Percentiles rank a stretch among this genome's conserved stretches.
Evolutionary conservation across 2,329 filamentous ascomycete species (phyloP).

Genomic region (Pseudogymnoascus sp.): DNA sequence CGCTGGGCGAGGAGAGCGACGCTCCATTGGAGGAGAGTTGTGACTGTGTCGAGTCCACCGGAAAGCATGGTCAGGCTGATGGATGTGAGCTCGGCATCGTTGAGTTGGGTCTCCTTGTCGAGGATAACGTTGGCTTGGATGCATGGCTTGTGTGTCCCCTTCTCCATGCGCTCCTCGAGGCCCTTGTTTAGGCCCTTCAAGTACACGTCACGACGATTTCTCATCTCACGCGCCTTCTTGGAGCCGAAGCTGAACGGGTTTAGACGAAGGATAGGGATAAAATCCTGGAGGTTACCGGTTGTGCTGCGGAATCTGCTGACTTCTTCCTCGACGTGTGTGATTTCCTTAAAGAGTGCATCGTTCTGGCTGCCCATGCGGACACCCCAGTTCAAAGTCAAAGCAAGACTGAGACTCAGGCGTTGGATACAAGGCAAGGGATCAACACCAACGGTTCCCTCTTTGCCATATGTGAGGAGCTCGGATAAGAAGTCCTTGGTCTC

Average conservation of each 20-base stretch:
- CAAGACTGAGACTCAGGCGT: conserved; percentile 52
- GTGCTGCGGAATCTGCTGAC: conserved; percentile 52
- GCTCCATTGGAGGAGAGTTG: conserved; percentile 58
- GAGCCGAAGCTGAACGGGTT: conserved; percentile 56
- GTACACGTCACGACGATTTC: conserved; percentile 52
- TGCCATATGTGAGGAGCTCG: conserved; percentile 51
- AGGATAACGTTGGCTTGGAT: conserved; percentile 60
- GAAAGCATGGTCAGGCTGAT: conserved; percentile 63
- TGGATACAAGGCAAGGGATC: conserved; percentile 64
- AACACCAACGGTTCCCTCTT: conserved; percentile 44
- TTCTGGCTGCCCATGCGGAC: conserved; percentile 51
- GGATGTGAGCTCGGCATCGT: conserved; percentile 53
- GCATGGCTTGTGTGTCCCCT: conserved; percentile 53
- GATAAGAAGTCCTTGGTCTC: conserved; percentile 56
- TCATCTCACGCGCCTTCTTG: conserved; percentile 50
- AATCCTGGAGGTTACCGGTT: conserved; percentile 54
- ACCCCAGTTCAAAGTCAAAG: conserved; percentile 60
- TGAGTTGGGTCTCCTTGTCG: conserved; percentile 55
- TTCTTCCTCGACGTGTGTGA: conserved; percentile 54
- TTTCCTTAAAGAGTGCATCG: conserved; percentile 53
- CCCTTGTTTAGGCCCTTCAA: conserved; percentile 48
- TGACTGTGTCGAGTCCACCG: conserved; percentile 59
- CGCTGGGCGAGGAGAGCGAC: conserved; percentile 51
- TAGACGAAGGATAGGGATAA: conserved; percentile 49
- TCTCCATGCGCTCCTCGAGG: conserved; percentile 52